Base-by-base conservation (phyloP, 192 early-diverging fungal genomes). In the Coemansia sp. region DNA sequence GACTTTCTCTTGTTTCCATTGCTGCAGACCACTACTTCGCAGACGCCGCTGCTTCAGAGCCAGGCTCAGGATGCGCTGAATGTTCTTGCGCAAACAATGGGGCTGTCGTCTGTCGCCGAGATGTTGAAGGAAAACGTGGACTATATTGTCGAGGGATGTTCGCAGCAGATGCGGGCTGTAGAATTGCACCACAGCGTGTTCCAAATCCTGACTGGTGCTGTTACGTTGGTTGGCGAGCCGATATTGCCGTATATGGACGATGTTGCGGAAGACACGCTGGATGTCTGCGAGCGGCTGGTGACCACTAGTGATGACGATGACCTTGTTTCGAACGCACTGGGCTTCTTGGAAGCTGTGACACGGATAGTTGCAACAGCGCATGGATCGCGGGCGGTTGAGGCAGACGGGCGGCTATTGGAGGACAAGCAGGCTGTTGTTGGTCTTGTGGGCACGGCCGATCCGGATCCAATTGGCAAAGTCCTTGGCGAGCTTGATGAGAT, bases 131-230 rank as follows among this genome's bases (percentile, higher is more conserved):
- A 53, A 10, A 79, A 79, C 40, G 40, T 79, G 9, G 75, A 79
- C 40, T 79, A 79, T 41, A 79, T 79, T 6, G 67, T 79, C 34
- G 75, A 79, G 40, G 75, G 62, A 15, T 72, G 75, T 17, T 61
- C 75, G 36, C 65, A 53, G 22, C 69, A 72, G 41, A 34, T 79
- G n/a, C 65, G 70, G 52, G n/a, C 62, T n/a, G 58, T 68, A 5
- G 62, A 67, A 4, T 23, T 79, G 25, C 59, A 65, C 25, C 75
- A 69, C 10, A 38, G 42, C 1, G 70, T 65, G 14, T 79, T 79
- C 44, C 28, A 47, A 11, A 68, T 79, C 11, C 37, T 79, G 29
- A 52, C 53, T 20, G 60, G 70, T 0, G 62, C 70, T 5, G 75
- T 72, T 23, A 25, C 28, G n/a, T 47, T 72, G 38, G 70, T 69